phyloP scores from a whole-genome alignment of 2,329 filamentous ascomycete genomes.

The Xylaria sp. region DNA sequence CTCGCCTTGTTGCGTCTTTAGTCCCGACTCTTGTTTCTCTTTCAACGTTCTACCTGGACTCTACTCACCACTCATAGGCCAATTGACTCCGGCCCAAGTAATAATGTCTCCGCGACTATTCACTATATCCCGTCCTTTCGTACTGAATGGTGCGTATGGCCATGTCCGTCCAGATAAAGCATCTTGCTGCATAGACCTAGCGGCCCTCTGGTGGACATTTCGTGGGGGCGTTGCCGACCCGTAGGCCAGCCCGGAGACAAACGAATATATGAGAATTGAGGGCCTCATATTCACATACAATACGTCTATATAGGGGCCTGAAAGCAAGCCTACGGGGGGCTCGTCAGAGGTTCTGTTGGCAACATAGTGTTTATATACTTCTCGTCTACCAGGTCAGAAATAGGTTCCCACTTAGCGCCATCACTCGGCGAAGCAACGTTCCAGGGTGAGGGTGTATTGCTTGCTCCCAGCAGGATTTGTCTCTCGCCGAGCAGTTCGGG shows the following conservation, averaged over 20 bases:
- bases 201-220: conserved; percentile 25
- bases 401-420: background rate
- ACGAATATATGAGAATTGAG: conserved; percentile 31
- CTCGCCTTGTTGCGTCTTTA: conserved; percentile 51
- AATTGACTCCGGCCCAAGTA: conserved; percentile 53
- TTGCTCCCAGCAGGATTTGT: background rate
- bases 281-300: conserved; percentile 35
- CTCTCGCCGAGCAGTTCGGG: conserved; percentile 1
- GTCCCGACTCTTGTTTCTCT: background rate
- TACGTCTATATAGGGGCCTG: background rate
- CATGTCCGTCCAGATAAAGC: conserved; percentile 39
- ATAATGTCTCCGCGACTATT: conserved; percentile 52
- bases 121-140: conserved; percentile 53
- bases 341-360: background rate
- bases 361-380: conserved; percentile 17
- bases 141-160: conserved; percentile 56
- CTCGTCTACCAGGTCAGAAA: conserved; percentile 9
- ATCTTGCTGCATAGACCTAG: conserved; percentile 31
- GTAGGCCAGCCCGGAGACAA: conserved; percentile 34
- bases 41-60: background rate
- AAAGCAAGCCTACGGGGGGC: background rate
- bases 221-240: conserved; percentile 38
- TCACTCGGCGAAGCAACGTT: conserved; percentile 1
- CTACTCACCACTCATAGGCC: conserved; percentile 52
- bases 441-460: conserved; percentile 8